A percentile compares a stretch with the other conserved stretches of the same genome.
Evolutionary conservation across 306 rosid genomes (phyloP).

Genomic region (Gleditsia sinensis): DNA sequence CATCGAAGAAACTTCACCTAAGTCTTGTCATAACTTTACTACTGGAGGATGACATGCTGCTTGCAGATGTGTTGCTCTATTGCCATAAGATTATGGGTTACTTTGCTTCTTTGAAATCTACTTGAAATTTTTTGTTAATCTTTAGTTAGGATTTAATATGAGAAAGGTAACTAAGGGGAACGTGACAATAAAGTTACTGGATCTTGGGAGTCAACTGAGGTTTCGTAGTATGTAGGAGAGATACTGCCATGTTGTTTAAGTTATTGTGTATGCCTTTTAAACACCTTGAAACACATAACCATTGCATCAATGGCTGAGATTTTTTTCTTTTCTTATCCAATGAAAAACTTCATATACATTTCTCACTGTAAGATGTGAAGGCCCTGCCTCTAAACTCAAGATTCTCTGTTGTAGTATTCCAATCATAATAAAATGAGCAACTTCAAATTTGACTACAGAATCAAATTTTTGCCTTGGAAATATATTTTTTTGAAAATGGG

Average conservation of each 20-base stretch:
- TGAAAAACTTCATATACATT: slow-evolving; percentile 5
- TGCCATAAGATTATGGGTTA: background rate
- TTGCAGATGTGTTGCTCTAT: slow-evolving; percentile 1
- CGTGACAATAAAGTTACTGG: slow-evolving; percentile 71
- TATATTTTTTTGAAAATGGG: background rate
- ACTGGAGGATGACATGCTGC: background rate
- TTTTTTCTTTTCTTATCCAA: background rate
- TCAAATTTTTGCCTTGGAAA: background rate
- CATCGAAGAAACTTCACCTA: too few species aligned
- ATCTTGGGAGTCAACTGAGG: slow-evolving; percentile 79
- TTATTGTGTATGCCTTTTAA: slow-evolving; percentile 54
- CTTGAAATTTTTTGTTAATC: slow-evolving; percentile 13
- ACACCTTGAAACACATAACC: background rate
- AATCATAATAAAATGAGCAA: slow-evolving; percentile 8
- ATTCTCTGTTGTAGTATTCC: background rate
- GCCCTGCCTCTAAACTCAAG: background rate
- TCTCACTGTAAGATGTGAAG: background rate
- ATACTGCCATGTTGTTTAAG: slow-evolving; percentile 76
- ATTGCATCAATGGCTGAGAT: slow-evolving; percentile 4
- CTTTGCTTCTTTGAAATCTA: background rate
- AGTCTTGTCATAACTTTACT: too few species aligned
- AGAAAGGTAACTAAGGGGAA: slow-evolving; percentile 72
- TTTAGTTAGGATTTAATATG: slow-evolving; percentile 81
- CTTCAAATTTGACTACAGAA: background rate
- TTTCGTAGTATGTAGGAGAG: slow-evolving; percentile 83